Evolutionary conservation across 192 early-diverging fungal genomes (phyloP).

Genomic region (Neocallimastix lanati): DNA sequence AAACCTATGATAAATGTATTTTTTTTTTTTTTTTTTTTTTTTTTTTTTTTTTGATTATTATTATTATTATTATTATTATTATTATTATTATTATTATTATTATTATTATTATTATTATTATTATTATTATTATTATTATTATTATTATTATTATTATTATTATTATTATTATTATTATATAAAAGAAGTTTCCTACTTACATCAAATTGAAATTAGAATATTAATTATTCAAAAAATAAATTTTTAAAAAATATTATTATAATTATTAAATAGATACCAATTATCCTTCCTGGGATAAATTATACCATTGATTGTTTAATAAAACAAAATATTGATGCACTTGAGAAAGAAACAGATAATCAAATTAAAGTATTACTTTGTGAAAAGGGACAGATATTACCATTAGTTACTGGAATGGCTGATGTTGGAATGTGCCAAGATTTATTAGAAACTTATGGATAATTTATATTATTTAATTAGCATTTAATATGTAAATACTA

Average conservation of each 20-base stretch:
- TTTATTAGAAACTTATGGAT: background rate
- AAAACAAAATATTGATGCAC: background rate
- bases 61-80: no score
- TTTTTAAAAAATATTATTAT: no score
- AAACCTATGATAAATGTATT: background rate
- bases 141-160: no score
- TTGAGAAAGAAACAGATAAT: background rate
- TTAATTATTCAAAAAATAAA: no score
- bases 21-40: background rate
- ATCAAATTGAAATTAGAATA: no score
- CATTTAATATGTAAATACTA: no score
- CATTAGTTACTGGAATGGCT: background rate
- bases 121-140: no score
- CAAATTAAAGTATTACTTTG: background rate
- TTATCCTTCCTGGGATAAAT: background rate
- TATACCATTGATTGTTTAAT: background rate
- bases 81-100: no score
- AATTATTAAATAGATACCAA: background rate
- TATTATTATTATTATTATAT: no score
- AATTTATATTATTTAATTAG: background rate
- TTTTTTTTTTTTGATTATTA: background rate
- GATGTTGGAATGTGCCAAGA: background rate
- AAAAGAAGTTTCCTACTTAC: no score
- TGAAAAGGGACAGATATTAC: background rate
- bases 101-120: no score